These are phyloP conservation scores for Chimonanthus praecox DNA, from an alignment of 164 flowering plant genomes.

Conservation along the genomic window DNA sequence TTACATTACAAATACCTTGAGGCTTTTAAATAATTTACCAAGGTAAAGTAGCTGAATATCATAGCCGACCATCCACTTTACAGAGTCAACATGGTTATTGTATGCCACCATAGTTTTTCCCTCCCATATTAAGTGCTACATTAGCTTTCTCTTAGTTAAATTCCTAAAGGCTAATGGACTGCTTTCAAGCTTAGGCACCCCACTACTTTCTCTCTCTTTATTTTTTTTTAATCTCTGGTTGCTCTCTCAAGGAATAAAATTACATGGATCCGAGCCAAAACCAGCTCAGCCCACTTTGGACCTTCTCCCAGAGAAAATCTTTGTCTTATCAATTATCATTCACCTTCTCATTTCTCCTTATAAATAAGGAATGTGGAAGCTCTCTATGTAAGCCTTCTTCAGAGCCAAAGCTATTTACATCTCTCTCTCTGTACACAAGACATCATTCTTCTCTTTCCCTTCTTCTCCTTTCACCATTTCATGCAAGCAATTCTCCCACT, in stretches of 20 bases:
- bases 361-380: background rate
- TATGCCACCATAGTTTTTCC: background rate
- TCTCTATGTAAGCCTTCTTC: background rate
- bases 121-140: background rate
- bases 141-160: background rate
- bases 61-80: background rate
- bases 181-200: background rate
- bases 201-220: no score
- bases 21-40: background rate
- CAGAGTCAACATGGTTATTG: background rate
- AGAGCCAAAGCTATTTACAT: background rate
- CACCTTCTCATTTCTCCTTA: slow-evolving; percentile 22
- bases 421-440: no score
- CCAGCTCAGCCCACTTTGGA: slow-evolving; percentile 16
- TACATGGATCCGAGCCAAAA: slow-evolving; percentile 12
- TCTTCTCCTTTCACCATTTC: slow-evolving; percentile 2
- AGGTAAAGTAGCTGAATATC: background rate
- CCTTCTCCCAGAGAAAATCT: slow-evolving; percentile 14
- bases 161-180: background rate
- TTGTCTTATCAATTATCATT: slow-evolving; percentile 17
- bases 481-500: background rate
- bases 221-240: background rate
- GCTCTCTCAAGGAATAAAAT: slow-evolving; percentile 1
- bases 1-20: no score
- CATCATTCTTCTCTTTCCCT: background rate